These are phyloP conservation scores for Chaetothyriales sp. DNA, from an alignment of 2,329 filamentous ascomycete genomes.

Conservation along the genomic window DNA sequence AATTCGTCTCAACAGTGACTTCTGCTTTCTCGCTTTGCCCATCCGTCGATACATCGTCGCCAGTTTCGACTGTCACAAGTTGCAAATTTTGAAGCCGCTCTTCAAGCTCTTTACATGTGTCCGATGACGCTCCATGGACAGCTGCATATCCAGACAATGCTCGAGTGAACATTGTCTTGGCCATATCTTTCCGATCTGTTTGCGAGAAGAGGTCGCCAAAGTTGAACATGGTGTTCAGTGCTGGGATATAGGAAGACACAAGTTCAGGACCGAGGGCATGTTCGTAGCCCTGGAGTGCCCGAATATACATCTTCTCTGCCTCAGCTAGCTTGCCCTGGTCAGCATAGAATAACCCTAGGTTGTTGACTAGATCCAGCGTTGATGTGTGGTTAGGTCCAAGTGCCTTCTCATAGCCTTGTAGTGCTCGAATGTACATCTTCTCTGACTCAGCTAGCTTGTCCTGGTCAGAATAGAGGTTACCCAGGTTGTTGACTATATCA, in stretches of 20 bases:
- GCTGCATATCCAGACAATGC: conserved; percentile 5
- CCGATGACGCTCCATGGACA: conserved; percentile 5
- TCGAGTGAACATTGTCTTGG: conserved; percentile 19
- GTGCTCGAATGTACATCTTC: too few relatives aligned
- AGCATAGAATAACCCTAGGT: conserved; percentile 21
- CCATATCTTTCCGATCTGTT: conserved; percentile 17
- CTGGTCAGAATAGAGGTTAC: too few relatives aligned
- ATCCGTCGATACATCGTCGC: too few relatives aligned
- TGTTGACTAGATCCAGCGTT: too few relatives aligned
- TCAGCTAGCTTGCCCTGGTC: conserved; percentile 17
- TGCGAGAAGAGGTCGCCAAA: conserved; percentile 18
- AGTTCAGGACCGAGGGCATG: not conserved
- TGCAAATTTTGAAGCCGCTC: not conserved
- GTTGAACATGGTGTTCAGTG: conserved; percentile 17
- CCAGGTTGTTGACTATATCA: too few relatives aligned
- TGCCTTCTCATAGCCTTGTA: too few relatives aligned
- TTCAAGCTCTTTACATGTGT: conserved; percentile 2
- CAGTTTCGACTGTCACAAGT: too few relatives aligned
- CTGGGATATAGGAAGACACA: conserved; percentile 18
- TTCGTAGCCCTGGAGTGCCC: conserved; percentile 10
- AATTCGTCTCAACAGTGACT: too few relatives aligned
- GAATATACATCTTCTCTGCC: conserved; percentile 20
- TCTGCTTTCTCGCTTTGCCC: too few relatives aligned
- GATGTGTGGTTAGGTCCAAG: too few relatives aligned
- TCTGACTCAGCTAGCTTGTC: too few relatives aligned